Conservation (phyloP, 352 stramenopile genomes). For the Phytophthora aleatoria region DNA sequence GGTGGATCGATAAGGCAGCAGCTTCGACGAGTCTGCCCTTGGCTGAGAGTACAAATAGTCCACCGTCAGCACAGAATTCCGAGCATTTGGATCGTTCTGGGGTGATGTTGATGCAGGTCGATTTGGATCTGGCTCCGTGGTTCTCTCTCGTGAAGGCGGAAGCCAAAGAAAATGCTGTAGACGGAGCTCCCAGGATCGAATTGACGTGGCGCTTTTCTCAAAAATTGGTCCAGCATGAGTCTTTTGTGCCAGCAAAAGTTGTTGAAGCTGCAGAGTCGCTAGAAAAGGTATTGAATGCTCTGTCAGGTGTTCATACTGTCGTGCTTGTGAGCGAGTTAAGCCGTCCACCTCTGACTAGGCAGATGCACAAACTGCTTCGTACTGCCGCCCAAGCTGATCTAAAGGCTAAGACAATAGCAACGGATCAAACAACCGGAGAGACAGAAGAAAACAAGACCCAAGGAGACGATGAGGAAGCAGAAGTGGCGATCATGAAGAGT, state of each 20-base stretch:
- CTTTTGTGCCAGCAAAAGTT: slow-evolving; percentile 51
- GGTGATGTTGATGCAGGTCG: slow-evolving; percentile 60
- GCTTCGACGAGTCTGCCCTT: background rate
- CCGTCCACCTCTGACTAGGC: slow-evolving; percentile 52
- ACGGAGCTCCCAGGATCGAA: slow-evolving; percentile 4
- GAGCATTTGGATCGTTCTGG: slow-evolving; percentile 12
- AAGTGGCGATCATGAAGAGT: slow-evolving; percentile 3
- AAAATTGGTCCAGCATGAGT: slow-evolving; percentile 49
- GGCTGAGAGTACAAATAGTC: slow-evolving; percentile 2
- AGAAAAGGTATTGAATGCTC: slow-evolving; percentile 24
- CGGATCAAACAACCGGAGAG: background rate
- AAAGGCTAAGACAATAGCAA: slow-evolving; percentile 6
- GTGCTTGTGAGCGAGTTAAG: slow-evolving; percentile 61
- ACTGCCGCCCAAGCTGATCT: slow-evolving; percentile 9
- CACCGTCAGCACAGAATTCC: background rate
- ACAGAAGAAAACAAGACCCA: slow-evolving; percentile 5
- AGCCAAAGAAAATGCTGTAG: background rate
- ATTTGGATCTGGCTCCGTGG: slow-evolving; percentile 75
- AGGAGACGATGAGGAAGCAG: slow-evolving; percentile 3
- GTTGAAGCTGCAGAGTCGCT: slow-evolving; percentile 31
- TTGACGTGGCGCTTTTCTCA: slow-evolving; percentile 47
- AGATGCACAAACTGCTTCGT: slow-evolving; percentile 45
- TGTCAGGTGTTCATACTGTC: slow-evolving; percentile 26
- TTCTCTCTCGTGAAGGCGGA: slow-evolving; percentile 49
- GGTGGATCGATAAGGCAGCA: slow-evolving; percentile 12